Conservation (phyloP, 345 rosid species). For the Geranium rotundifolium region DNA sequence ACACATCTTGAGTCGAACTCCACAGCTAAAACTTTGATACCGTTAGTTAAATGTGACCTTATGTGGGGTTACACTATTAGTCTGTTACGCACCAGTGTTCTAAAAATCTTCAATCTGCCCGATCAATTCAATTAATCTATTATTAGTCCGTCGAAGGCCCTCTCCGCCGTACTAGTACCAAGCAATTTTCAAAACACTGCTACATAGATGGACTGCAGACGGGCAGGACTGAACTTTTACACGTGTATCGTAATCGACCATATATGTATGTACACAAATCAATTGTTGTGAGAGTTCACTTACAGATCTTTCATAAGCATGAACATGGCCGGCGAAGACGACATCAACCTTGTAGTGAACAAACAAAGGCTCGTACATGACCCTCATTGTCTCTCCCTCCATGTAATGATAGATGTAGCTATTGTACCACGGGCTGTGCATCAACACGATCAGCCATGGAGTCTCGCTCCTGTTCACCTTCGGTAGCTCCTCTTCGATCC, state of each 20-base stretch:
- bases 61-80: too few species aligned
- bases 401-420: conserved; percentile 38
- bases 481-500: conserved; percentile 37
- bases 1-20: neutral
- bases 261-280: neutral
- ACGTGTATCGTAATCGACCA: neutral
- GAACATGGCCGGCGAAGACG: conserved; percentile 49
- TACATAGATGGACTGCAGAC: too few species aligned
- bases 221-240: neutral
- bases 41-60: too few species aligned
- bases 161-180: too few species aligned
- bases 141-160: too few species aligned
- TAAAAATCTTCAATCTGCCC: too few species aligned
- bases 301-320: conserved; percentile 58
- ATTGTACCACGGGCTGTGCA: conserved; percentile 44
- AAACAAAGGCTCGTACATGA: conserved; percentile 40
- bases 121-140: too few species aligned
- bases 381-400: conserved; percentile 54
- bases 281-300: neutral
- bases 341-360: conserved; percentile 34
- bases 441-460: conserved; percentile 46
- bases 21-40: too few species aligned
- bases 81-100: too few species aligned
- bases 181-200: too few species aligned
- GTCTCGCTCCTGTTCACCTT: conserved; percentile 42